Conservation (phyloP, 2,329 filamentous ascomycete genomes). For the Clonostachys solani region DNA sequence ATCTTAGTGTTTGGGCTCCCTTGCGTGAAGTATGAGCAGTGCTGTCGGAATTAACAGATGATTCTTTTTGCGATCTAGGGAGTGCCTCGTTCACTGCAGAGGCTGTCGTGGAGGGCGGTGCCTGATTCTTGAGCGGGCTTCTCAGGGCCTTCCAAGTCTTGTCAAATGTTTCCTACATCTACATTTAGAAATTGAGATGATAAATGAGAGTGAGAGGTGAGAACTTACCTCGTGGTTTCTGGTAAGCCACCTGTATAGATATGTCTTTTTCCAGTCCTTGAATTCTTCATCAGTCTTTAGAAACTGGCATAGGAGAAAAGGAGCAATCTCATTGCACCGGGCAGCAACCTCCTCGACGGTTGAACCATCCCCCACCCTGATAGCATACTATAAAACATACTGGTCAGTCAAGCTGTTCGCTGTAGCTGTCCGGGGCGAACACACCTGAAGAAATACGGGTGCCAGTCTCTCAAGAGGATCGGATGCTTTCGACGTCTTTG, state of each 20-base stretch:
- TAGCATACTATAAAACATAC: slow-evolving; percentile 36
- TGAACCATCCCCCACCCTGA: slow-evolving; percentile 46
- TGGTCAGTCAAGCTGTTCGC: slow-evolving; percentile 1
- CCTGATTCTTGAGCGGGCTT: too few species aligned
- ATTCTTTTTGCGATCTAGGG: too few species aligned
- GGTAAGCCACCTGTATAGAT: slow-evolving; percentile 44
- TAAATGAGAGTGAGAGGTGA: not conserved
- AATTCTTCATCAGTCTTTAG: slow-evolving; percentile 24
- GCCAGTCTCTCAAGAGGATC: slow-evolving; percentile 19
- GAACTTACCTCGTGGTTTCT: slow-evolving; percentile 30
- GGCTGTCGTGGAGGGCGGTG: too few species aligned
- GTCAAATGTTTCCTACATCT: too few species aligned
- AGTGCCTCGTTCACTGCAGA: too few species aligned
- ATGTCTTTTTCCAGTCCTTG: slow-evolving; percentile 37
- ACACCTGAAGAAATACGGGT: slow-evolving; percentile 23
- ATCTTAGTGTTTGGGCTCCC: not conserved
- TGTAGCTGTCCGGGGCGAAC: not conserved
- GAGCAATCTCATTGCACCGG: slow-evolving; percentile 41
- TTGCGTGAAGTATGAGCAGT: too few species aligned
- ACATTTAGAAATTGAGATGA: too few species aligned
- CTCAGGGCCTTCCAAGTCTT: too few species aligned
- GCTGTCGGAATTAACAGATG: too few species aligned
- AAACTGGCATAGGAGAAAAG: slow-evolving; percentile 50
- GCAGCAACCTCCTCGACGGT: slow-evolving; percentile 43
- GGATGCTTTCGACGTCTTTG: slow-evolving; percentile 15